Conservation (phyloP, 2,329 filamentous ascomycete genomes). For the Aureobasidium musti region DNA sequence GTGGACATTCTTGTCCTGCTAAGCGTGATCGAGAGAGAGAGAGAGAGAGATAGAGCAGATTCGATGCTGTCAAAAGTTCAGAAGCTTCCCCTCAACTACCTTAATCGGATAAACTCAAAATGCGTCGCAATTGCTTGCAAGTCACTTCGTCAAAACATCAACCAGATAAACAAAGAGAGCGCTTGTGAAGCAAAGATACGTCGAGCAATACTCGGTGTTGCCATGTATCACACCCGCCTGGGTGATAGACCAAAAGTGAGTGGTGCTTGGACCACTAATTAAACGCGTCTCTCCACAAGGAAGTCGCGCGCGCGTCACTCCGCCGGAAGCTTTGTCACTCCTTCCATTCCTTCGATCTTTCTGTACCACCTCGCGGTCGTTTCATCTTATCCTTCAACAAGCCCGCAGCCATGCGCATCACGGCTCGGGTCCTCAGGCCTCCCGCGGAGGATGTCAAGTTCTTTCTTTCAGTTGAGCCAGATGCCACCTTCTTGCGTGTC, state of each 20-base stretch:
- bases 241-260: neutral
- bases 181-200: neutral
- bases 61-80: neutral
- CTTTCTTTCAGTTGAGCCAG: neutral
- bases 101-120: neutral
- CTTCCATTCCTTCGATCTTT: constrained; percentile 1
- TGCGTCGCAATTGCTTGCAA: neutral
- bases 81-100: neutral
- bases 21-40: neutral
- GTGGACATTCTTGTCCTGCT: neutral
- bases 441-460: neutral
- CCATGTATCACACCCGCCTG: neutral
- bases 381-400: neutral
- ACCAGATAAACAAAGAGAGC: neutral
- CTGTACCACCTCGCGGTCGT: neutral
- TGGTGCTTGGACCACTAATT: constrained; percentile 1
- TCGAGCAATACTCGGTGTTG: neutral
- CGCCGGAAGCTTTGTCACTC: neutral
- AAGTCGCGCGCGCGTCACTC: constrained; percentile 14
- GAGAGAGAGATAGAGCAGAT: neutral
- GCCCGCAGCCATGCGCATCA: constrained; percentile 4
- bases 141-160: neutral
- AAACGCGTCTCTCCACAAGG: neutral
- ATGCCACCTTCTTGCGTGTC: constrained; percentile 40
- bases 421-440: constrained; percentile 2